A percentile compares a stretch with the other conserved stretches of the same genome.
Conservation (phyloP, 2,329 filamentous ascomycete species). For the Clarireedia hainanense region DNA sequence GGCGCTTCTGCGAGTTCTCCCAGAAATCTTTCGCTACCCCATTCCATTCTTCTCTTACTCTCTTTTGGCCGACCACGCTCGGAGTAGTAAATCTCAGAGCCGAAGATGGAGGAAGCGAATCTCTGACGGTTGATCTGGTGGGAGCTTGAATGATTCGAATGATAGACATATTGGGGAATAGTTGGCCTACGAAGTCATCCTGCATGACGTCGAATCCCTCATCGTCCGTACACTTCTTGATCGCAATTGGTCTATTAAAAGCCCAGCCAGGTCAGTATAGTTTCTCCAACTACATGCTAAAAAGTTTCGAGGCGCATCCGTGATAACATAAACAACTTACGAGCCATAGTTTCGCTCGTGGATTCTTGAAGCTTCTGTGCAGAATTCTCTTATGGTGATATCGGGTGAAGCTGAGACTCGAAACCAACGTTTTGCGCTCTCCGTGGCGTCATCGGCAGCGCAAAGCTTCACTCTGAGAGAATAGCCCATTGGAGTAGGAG, state of each 20-base stretch:
- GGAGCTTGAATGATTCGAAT: conserved; percentile 27
- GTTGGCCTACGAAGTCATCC: conserved; percentile 21
- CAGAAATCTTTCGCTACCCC: conserved; percentile 11
- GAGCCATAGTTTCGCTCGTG: conserved; percentile 27
- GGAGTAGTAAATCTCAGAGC: conserved; percentile 24
- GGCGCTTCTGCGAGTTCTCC: conserved; percentile 23
- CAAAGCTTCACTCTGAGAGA: conserved; percentile 28
- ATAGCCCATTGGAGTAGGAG: conserved; percentile 18
- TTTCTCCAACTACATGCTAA: neutral
- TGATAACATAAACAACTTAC: conserved; percentile 18
- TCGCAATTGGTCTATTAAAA: conserved; percentile 20
- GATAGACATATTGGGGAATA: conserved; percentile 22
- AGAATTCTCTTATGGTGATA: conserved; percentile 26
- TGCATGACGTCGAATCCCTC: conserved; percentile 27
- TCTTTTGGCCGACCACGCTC: conserved; percentile 15
- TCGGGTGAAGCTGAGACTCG: conserved; percentile 25
- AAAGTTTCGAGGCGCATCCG: neutral
- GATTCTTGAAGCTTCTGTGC: conserved; percentile 24
- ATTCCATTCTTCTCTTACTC: conserved; percentile 17
- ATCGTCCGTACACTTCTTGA: conserved; percentile 29
- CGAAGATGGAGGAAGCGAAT: conserved; percentile 28
- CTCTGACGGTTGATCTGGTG: conserved; percentile 18
- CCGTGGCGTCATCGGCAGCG: conserved; percentile 15
- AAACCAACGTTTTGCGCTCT: conserved; percentile 24
- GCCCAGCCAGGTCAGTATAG: neutral